phyloP scores from a whole-genome alignment of 2,329 filamentous ascomycete genomes.

The Pyrenochaeta sp. region DNA sequence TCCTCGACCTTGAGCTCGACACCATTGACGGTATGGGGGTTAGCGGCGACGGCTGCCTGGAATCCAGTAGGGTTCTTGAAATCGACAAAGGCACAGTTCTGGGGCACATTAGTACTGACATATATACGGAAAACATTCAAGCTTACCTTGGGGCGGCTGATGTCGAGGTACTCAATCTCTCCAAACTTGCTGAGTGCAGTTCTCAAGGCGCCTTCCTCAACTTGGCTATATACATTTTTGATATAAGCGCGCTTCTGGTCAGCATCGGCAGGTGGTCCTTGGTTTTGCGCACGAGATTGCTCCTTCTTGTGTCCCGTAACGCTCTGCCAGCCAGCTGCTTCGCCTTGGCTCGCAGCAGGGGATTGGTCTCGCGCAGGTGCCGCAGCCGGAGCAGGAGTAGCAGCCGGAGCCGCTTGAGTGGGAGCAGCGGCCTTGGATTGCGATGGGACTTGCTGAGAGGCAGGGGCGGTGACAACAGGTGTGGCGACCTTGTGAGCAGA shows the following conservation, averaged over 20 bases:
- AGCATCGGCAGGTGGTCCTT: conserved; percentile 69
- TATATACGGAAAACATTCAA: conserved; percentile 4
- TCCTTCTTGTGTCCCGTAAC: conserved; percentile 81
- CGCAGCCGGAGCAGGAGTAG: conserved; percentile 38
- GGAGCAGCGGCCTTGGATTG: conserved; percentile 48
- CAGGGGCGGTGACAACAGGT: conserved; percentile 48
- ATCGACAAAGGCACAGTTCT: conserved; percentile 98
- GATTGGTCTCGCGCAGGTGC: conserved; percentile 48
- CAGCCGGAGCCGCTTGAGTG: conserved; percentile 33
- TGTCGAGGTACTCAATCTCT: conserved; percentile 69
- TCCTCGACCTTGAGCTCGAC: conserved; percentile 88
- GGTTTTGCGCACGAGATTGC: conserved; percentile 76
- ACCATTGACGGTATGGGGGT: conserved; percentile 83
- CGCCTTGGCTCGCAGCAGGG: conserved; percentile 57
- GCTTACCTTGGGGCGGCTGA: conserved; percentile 76
- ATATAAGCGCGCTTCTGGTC: conserved; percentile 87
- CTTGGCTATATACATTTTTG: conserved; percentile 92
- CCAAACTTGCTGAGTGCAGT: conserved; percentile 73
- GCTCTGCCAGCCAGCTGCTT: conserved; percentile 83
- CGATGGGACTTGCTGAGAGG: conserved; percentile 39
- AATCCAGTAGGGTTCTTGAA: conserved; percentile 84
- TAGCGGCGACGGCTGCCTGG: conserved; percentile 80
- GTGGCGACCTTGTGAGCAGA: conserved; percentile 56
- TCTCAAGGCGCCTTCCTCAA: conserved; percentile 76
- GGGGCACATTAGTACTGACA: conserved; percentile 24